phyloP scores from a whole-genome alignment of 345 rosid species.

The Turritis glabra region DNA sequence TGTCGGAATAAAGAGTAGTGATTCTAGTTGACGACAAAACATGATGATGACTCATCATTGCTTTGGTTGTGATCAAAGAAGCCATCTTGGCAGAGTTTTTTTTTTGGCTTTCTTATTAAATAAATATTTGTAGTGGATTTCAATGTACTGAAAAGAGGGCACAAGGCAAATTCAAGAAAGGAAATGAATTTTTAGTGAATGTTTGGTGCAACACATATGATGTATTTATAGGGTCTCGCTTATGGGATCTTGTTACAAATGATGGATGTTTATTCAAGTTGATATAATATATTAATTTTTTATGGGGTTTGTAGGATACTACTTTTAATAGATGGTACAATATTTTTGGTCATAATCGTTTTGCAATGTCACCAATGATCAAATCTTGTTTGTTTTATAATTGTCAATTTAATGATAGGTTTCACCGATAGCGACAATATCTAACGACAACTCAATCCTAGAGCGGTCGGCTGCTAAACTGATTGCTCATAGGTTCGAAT shows the following conservation, averaged over 20 bases:
- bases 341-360: neutral
- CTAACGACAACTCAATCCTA: too few relatives aligned
- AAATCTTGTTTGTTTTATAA: neutral
- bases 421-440: neutral
- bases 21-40: slow-evolving; percentile 27
- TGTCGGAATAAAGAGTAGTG: slow-evolving; percentile 32
- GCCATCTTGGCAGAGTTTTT: slow-evolving; percentile 26
- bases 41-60: slow-evolving; percentile 38
- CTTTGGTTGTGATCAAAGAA: slow-evolving; percentile 41
- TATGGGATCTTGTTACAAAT: slow-evolving; percentile 8
- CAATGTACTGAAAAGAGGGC: slow-evolving; percentile 32
- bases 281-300: slow-evolving; percentile 6
- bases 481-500: too few relatives aligned
- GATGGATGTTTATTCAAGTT: slow-evolving; percentile 31
- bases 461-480: too few relatives aligned
- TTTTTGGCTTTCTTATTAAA: too few relatives aligned
- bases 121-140: slow-evolving; percentile 6
- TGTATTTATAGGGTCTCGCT: slow-evolving; percentile 38
- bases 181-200: slow-evolving; percentile 23
- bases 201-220: slow-evolving; percentile 33
- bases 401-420: neutral
- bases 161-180: slow-evolving; percentile 22
- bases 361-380: neutral
- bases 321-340: neutral
- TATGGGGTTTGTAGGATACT: neutral